These are phyloP conservation scores for Apiotrichum domesticum DNA, from an alignment of 1,284 basidiomycete genomes.

Conservation along the genomic window DNA sequence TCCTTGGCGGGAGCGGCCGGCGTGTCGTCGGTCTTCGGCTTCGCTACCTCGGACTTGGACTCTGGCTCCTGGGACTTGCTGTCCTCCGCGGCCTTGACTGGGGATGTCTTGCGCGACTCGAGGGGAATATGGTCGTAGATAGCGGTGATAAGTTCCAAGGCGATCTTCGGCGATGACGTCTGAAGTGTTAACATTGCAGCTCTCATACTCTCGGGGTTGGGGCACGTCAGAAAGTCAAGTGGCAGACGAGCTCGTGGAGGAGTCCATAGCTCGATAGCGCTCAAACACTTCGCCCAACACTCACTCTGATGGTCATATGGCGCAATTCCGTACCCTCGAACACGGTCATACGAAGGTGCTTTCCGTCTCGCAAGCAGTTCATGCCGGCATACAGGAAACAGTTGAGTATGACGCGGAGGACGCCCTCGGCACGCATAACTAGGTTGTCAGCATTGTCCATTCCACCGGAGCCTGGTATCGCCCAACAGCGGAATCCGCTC, in stretches of 20 bases:
- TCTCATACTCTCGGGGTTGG: too few relatives aligned
- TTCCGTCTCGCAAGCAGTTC: constrained; percentile 65
- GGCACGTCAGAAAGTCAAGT: too few relatives aligned
- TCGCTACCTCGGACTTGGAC: background rate
- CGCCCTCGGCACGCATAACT: constrained; percentile 96
- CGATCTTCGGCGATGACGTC: constrained; percentile 59
- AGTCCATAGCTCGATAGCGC: too few relatives aligned
- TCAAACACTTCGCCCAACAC: constrained; percentile 25
- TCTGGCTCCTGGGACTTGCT: background rate
- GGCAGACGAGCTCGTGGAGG: too few relatives aligned
- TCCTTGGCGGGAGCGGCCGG: too few relatives aligned
- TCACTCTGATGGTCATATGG: constrained; percentile 71
- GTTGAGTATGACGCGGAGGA: constrained; percentile 77
- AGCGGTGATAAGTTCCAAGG: constrained; percentile 38
- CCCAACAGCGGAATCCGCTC: background rate
- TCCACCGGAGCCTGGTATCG: too few relatives aligned
- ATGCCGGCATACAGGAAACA: constrained; percentile 80
- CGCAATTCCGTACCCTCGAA: constrained; percentile 61
- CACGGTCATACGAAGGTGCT: constrained; percentile 71
- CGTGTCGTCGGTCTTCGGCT: background rate
- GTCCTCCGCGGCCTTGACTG: background rate
- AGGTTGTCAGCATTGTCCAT: background rate
- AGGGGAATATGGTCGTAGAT: constrained; percentile 40
- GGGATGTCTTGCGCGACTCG: constrained; percentile 14
- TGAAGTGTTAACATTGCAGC: constrained; percentile 34